A percentile compares a stretch with the other conserved stretches of the same genome.
These are phyloP conservation scores for Globisporangium nodosum DNA, from an alignment of 352 stramenopile genomes.

Conservation along the genomic window DNA sequence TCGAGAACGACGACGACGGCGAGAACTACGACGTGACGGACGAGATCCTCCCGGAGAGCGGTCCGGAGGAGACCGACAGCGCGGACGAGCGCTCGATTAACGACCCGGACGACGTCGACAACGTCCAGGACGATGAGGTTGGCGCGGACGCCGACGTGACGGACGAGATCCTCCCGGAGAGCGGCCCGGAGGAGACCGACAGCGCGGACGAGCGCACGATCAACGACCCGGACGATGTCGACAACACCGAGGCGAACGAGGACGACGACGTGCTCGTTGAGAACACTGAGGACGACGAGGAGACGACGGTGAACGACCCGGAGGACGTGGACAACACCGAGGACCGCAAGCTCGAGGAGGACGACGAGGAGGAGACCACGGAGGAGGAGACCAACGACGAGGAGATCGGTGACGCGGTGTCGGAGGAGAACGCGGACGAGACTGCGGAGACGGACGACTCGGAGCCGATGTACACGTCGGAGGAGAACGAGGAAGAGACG, in stretches of 20 bases:
- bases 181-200: background rate
- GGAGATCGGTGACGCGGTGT: background rate
- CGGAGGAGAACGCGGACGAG: background rate
- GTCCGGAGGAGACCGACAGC: conserved; percentile 1
- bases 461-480: background rate
- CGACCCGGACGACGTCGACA: background rate
- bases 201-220: background rate
- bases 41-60: conserved; percentile 8
- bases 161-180: conserved; percentile 2
- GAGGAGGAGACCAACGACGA: background rate
- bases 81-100: background rate
- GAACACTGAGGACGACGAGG: background rate
- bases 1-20: background rate
- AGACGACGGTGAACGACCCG: background rate
- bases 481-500: background rate
- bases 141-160: background rate
- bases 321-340: background rate
- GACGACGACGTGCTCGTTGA: background rate
- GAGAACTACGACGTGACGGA: background rate
- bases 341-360: background rate
- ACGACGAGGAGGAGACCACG: background rate
- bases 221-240: background rate
- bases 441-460: background rate
- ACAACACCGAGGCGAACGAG: conserved; percentile 1
- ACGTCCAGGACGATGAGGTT: background rate